Evolutionary conservation across 129 eudicot species (phyloP), one percentile per base, ranked within the genome.

Genomic region (Chrysanthemum lavandulifolium): DNA sequence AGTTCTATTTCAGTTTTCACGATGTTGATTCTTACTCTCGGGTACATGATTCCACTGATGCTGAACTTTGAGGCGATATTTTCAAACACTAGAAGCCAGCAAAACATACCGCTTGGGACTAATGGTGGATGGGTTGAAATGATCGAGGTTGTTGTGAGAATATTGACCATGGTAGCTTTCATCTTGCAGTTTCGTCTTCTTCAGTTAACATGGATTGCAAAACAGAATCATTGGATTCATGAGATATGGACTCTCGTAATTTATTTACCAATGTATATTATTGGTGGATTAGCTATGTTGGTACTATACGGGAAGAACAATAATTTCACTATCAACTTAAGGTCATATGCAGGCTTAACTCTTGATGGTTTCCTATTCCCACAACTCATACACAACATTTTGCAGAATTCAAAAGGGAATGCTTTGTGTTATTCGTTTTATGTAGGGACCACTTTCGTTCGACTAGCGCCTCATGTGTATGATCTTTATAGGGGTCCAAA

Each of bases 291-390:
- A 29, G 36, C 82, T 47, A 71, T 82, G 69, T 80, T 78, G 48
- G 45, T 87, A 21, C 68, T 83, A 67, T 76, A 82, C 65, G 16
- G 63, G 77, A 82, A 40, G 61, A 83, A 81, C 81, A 77, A 69
- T 13, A 48, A 36, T 16, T 15, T 51, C 69, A 43, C 50, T 19
- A 65, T 40, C 14, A 78, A 82, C 65, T 49, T 93, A 21, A 77
- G 81, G 80, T 85, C 98, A 3, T 93, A 80, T 61, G 86, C 84
- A 6, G 96, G 98, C 29, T 74, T 93, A 64, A 64, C 81, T 6
- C 84, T 89, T 21, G 98, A 93, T 40, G 86, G 88, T 9, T 89
- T 89, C 67, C 89, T 89, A 10, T 43, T 89, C 48, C 97, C 98
- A 10, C 98, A 93, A 79, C 66, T 93, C 61, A 19, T 87, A 19